Evolutionary conservation across 768 basidiomycete genomes (phyloP).

Genomic region (Tulasnella sp.): DNA sequence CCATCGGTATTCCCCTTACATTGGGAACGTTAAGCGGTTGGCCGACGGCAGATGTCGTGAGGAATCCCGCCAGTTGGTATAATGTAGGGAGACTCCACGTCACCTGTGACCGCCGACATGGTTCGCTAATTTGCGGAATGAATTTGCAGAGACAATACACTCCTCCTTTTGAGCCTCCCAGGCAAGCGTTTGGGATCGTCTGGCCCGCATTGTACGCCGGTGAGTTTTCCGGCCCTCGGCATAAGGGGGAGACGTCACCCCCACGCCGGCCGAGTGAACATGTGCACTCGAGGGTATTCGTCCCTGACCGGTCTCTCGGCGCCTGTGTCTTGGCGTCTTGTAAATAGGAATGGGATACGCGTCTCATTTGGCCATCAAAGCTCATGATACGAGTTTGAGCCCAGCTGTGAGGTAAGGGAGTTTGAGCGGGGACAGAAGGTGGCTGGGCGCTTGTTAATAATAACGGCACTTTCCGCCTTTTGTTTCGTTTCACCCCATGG

Average conservation of each 20-base stretch:
- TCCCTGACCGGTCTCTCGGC: neutral
- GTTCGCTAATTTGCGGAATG: neutral
- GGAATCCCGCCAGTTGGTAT: constrained; percentile 52
- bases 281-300: neutral
- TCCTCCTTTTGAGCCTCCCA: constrained; percentile 54
- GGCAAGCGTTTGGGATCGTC: constrained; percentile 55
- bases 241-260: neutral
- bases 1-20: constrained; percentile 57
- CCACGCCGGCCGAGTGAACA: neutral
- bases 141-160: constrained; percentile 45
- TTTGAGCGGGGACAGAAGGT: neutral
- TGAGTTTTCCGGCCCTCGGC: constrained; percentile 21
- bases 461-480: neutral
- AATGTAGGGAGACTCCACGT: constrained; percentile 43
- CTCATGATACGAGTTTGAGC: constrained; percentile 47
- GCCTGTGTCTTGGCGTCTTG: constrained; percentile 11
- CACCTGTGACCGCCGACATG: neutral
- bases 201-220: constrained; percentile 52
- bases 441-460: neutral
- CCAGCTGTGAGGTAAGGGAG: constrained; percentile 45
- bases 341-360: constrained; percentile 60
- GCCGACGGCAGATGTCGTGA: constrained; percentile 46
- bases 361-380: constrained; percentile 56
- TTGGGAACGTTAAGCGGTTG: constrained; percentile 54
- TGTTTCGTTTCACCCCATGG: neutral